A percentile compares a stretch with the other conserved stretches of the same genome.
Conservation (phyloP, 768 basidiomycete genomes). For the Paxillus involutus region DNA sequence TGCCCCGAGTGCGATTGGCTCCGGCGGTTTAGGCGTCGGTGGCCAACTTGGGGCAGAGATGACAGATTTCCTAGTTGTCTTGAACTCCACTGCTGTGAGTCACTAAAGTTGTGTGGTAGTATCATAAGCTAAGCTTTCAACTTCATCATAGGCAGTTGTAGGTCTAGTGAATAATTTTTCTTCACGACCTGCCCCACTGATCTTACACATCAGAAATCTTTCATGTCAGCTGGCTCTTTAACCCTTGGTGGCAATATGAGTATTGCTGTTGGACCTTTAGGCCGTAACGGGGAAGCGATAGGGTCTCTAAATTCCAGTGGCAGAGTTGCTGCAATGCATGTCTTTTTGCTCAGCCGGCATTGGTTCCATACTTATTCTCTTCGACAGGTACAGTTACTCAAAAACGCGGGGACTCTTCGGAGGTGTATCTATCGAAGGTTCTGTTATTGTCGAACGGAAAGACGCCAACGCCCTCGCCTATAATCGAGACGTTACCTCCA, state of each 20-base stretch:
- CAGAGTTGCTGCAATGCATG: slow-evolving; percentile 87
- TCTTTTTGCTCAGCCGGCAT: background rate
- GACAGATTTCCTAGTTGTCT: slow-evolving; percentile 88
- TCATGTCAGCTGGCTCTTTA: slow-evolving; percentile 93
- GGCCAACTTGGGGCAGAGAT: slow-evolving; percentile 82
- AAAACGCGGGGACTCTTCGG: slow-evolving; percentile 95
- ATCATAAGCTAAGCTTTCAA: slow-evolving; percentile 3
- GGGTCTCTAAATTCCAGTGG: slow-evolving; percentile 84
- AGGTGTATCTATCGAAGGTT: slow-evolving; percentile 85
- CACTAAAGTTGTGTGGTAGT: background rate
- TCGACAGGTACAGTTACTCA: slow-evolving; percentile 78
- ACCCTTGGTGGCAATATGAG: slow-evolving; percentile 91
- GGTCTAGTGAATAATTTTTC: slow-evolving; percentile 24
- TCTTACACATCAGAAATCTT: slow-evolving; percentile 55
- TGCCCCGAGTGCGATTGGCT: slow-evolving; percentile 92
- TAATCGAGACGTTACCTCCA: slow-evolving; percentile 65
- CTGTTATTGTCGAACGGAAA: slow-evolving; percentile 89
- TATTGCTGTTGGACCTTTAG: slow-evolving; percentile 86
- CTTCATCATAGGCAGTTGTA: slow-evolving; percentile 55
- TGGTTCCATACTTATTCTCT: slow-evolving; percentile 1
- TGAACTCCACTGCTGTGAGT: slow-evolving; percentile 78
- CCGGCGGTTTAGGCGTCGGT: slow-evolving; percentile 87
- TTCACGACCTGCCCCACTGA: background rate
- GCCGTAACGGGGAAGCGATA: slow-evolving; percentile 89
- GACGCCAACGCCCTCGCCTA: slow-evolving; percentile 91